Base-by-base conservation (phyloP, 148 eudicot species). In the Silene uniflora region DNA sequence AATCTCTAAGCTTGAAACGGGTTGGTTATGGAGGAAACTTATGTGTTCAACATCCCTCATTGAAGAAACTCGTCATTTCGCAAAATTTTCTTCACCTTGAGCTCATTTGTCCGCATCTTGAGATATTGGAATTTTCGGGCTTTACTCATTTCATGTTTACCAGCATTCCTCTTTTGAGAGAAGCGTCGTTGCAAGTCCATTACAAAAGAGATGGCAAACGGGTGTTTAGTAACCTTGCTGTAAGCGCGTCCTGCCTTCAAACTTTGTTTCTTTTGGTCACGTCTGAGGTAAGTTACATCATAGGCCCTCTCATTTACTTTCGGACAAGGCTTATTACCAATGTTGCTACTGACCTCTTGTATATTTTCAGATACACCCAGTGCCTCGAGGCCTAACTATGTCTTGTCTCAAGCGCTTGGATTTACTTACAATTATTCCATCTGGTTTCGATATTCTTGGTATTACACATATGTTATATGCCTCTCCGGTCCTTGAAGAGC, bases 1-100 rank as follows among this genome's bases (percentile, higher is more conserved):
- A 67, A 67, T 35, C 71, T 17, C 52, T 39, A 7, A 67, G 22
- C 24, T 66, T 66, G 11, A 18, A 7, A 4, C 0, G 6, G 1
- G 35, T 49, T 35, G 21, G 12, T 16, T 22, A 35, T 6, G 1
- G 4, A 17, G 69, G 47, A 29, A 0, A 66, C 69, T 10, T 66
- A 66, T 24, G n/a, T 35, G 47, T 66, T 66, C 47, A 35, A 32
- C 69, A 66, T 18, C 69, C 47, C 22, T 66, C 69, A 35, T 29
- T 66, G 49, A 66, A 66, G 69, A 66, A 66, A 12, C 69, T 66
- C 7, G 47, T 32, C 8, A 32, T 66, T 66, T 1, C 0, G 1
- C 19, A 16, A 16, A 6, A 5, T 29, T 14, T 21, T 35, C 22
- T 5, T 6, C 10, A 21, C 9, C 22, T 66, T 13, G 47, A 66